Evolutionary conservation across 805 yeast genomes (phyloP).

Genomic region (Candida broadrunensis): DNA sequence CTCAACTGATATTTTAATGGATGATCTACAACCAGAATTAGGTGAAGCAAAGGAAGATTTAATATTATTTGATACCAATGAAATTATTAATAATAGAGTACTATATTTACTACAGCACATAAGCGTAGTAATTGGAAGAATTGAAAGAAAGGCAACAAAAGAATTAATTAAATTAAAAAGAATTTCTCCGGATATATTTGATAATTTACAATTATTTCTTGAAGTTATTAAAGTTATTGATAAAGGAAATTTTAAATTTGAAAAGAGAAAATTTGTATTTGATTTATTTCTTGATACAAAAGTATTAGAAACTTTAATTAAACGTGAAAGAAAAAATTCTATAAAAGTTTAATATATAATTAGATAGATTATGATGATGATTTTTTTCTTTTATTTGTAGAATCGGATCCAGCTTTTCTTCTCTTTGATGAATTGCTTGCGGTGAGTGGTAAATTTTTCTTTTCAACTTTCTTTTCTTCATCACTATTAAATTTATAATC

Average conservation of each 20-base stretch:
- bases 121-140: constrained; percentile 36
- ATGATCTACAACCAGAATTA: constrained; percentile 3
- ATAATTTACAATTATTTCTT: constrained; percentile 51
- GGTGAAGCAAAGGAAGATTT: neutral
- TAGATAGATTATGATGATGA: neutral
- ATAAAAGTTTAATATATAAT: constrained; percentile 1
- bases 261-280: constrained; percentile 61
- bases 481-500: constrained; percentile 6
- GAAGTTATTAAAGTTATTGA: constrained; percentile 50
- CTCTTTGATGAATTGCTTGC: no score
- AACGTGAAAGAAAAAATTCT: constrained; percentile 36
- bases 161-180: constrained; percentile 54
- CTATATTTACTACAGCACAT: constrained; percentile 47
- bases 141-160: constrained; percentile 56
- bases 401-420: neutral
- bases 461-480: constrained; percentile 1
- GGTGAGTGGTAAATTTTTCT: no score
- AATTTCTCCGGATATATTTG: constrained; percentile 50
- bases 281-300: constrained; percentile 54
- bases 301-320: constrained; percentile 50
- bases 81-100: constrained; percentile 19
- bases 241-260: constrained; percentile 59
- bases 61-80: constrained; percentile 5
- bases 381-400: constrained; percentile 3
- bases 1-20: constrained; percentile 2